A percentile compares a stretch with the other conserved stretches of the same genome.
Conservation (phyloP, 2,329 filamentous ascomycete species). For the Phoma sp. region DNA sequence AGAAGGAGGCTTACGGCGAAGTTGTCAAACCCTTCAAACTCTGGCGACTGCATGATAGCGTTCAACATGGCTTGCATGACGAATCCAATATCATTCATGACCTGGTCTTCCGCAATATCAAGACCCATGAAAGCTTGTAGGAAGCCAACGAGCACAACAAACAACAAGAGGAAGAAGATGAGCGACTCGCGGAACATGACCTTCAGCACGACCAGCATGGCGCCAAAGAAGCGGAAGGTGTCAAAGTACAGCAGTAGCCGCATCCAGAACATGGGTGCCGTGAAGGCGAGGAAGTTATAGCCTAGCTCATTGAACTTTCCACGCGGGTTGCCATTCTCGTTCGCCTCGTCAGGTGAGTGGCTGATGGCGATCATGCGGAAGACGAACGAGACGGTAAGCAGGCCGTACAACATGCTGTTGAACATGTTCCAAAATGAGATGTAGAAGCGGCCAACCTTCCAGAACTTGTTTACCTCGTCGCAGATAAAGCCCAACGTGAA, state of each 20-base stretch:
- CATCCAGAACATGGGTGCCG: slow-evolving; percentile 96
- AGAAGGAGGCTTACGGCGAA: slow-evolving; percentile 65
- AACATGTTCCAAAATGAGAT: slow-evolving; percentile 97
- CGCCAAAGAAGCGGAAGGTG: slow-evolving; percentile 92
- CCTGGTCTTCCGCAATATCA: slow-evolving; percentile 76
- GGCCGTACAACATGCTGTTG: slow-evolving; percentile 80
- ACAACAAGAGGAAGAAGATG: slow-evolving; percentile 92
- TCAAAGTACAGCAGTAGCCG: slow-evolving; percentile 92
- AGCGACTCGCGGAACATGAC: slow-evolving; percentile 71
- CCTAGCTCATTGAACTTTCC: slow-evolving; percentile 75
- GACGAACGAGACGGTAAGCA: slow-evolving; percentile 79
- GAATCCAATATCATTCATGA: slow-evolving; percentile 69
- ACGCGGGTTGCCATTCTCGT: slow-evolving; percentile 50
- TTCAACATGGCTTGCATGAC: slow-evolving; percentile 86
- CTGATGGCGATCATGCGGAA: slow-evolving; percentile 79
- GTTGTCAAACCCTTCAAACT: slow-evolving; percentile 86
- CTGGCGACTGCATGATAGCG: slow-evolving; percentile 87
- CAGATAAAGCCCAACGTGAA: slow-evolving; percentile 92
- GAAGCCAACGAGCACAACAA: slow-evolving; percentile 84
- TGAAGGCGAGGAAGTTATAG: slow-evolving; percentile 94
- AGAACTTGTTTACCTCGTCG: slow-evolving; percentile 87
- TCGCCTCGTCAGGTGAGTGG: slow-evolving; percentile 48
- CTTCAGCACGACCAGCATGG: slow-evolving; percentile 96
- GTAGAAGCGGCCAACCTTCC: slow-evolving; percentile 91
- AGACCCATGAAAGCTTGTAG: slow-evolving; percentile 93